Evolutionary conservation across 352 stramenopile species (phyloP).

Genomic region (Phytopythium litorale): DNA sequence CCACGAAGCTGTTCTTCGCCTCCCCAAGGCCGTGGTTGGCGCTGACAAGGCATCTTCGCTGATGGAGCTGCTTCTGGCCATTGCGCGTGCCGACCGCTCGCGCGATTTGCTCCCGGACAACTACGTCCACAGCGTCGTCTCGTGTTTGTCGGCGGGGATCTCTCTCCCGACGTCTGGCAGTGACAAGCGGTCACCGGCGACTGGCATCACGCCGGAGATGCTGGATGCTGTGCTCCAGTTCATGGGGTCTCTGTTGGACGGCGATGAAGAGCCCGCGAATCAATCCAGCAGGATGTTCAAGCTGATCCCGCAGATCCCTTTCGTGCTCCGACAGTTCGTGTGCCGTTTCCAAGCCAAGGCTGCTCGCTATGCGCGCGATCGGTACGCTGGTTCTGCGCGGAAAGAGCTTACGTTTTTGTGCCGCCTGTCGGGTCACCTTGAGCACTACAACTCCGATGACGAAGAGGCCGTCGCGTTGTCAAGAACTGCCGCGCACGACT

Average conservation of each 20-base stretch:
- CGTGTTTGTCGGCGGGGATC: conserved; percentile 44
- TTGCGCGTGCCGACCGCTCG: conserved; percentile 41
- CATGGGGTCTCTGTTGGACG: conserved; percentile 73
- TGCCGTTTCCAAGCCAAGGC: conserved; percentile 78
- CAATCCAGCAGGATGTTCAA: conserved; percentile 8
- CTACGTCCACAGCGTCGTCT: conserved; percentile 51
- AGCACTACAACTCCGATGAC: conserved; percentile 26
- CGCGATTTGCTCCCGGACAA: conserved; percentile 33
- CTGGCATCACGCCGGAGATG: conserved; percentile 62
- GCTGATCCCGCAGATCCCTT: conserved; percentile 74
- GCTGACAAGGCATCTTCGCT: conserved; percentile 73
- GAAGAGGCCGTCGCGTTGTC: conserved; percentile 7
- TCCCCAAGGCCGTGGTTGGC: conserved; percentile 69
- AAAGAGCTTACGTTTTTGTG: conserved; percentile 83
- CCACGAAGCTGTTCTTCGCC: conserved; percentile 54
- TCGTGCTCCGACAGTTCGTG: conserved; percentile 79
- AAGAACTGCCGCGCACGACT: conserved; percentile 43
- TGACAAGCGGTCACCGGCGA: conserved; percentile 9
- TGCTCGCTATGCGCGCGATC: conserved; percentile 66
- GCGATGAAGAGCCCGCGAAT: conserved; percentile 35
- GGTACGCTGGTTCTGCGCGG: conserved; percentile 74
- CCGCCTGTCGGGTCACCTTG: conserved; percentile 63
- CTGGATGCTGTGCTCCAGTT: conserved; percentile 73
- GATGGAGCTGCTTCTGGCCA: conserved; percentile 65
- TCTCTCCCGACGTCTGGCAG: background rate